Evolutionary conservation across 441 rosid genomes (phyloP).

Genomic region (Raphanus hybrid): DNA sequence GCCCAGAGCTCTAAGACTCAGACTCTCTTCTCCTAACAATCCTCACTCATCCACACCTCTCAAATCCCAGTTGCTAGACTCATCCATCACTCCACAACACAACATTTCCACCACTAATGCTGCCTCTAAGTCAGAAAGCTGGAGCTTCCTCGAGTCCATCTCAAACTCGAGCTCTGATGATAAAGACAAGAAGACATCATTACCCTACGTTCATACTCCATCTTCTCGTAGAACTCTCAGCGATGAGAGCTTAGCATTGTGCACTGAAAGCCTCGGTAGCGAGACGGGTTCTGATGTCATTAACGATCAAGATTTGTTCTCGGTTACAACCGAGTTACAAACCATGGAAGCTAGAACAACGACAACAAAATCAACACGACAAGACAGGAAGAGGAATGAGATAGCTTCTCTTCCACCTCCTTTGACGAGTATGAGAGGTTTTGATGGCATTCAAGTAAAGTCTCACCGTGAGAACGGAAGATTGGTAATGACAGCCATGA

Average conservation of each 20-base stretch:
- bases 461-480: constrained; percentile 77
- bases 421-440: constrained; percentile 70
- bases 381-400: constrained; percentile 41
- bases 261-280: constrained; percentile 83
- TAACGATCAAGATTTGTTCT: constrained; percentile 46
- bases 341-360: constrained; percentile 21
- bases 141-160: constrained; percentile 63
- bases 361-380: constrained; percentile 11
- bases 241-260: constrained; percentile 73
- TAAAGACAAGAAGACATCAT: constrained; percentile 40
- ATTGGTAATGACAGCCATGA: constrained; percentile 60
- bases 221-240: constrained; percentile 59
- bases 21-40: constrained; percentile 49
- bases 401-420: constrained; percentile 71
- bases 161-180: constrained; percentile 34
- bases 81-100: constrained; percentile 38
- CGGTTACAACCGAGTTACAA: constrained; percentile 38
- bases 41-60: constrained; percentile 43
- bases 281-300: constrained; percentile 71
- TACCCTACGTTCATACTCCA: constrained; percentile 50
- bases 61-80: constrained; percentile 42
- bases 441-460: constrained; percentile 54
- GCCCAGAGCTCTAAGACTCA: constrained; percentile 61
- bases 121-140: constrained; percentile 37
- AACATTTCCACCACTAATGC: constrained; percentile 22